Base-by-base conservation (phyloP, 768 basidiomycete genomes). In the Suillus hirtellus region DNA sequence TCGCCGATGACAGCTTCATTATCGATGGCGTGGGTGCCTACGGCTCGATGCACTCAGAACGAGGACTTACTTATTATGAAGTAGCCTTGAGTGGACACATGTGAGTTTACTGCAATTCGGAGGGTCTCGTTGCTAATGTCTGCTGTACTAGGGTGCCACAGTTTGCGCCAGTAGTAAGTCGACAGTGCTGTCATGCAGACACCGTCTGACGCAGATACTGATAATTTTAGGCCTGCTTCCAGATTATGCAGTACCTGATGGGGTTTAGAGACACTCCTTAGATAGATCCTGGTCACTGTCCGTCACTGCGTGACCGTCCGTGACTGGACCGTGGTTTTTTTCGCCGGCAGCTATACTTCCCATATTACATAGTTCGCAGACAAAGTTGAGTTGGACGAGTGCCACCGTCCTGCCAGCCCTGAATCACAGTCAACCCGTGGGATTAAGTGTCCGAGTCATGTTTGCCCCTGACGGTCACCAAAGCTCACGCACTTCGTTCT, bases 221-320 rank as follows among this genome's bases (percentile, higher is more conserved):
- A 46, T 46, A 11, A n/a, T 46, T 46, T 3, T n/a, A 46, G 44
- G 44, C 44, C 4, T 4, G n/a, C 44, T 46, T 46, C n/a, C 44
- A 46, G 44, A 46, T 46, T n/a, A 46, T 46, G 44, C 44, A 46
- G 10, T 46, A 46, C n/a, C n/a, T 46, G 44, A 46, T 46, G 44
- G 44, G 44, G 10, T 46, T 46, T 46, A 46, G 44, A 4, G 44
- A 46, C 10, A 11, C 44, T n/a, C 44, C 44, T 10, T 46, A 46
- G 4, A 46, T 46, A 46, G 5, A n/a, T n/a, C n/a, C n/a, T n/a
- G n/a, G n/a, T n/a, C n/a, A n/a, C n/a, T n/a, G n/a, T n/a, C n/a
- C n/a, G n/a, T n/a, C n/a, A n/a, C n/a, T n/a, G n/a, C n/a, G n/a
- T n/a, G n/a, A n/a, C n/a, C n/a, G n/a, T n/a, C n/a, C n/a, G n/a